Conservation (phyloP, 2,329 filamentous ascomycete genomes). For the Falciphora oryzae region DNA sequence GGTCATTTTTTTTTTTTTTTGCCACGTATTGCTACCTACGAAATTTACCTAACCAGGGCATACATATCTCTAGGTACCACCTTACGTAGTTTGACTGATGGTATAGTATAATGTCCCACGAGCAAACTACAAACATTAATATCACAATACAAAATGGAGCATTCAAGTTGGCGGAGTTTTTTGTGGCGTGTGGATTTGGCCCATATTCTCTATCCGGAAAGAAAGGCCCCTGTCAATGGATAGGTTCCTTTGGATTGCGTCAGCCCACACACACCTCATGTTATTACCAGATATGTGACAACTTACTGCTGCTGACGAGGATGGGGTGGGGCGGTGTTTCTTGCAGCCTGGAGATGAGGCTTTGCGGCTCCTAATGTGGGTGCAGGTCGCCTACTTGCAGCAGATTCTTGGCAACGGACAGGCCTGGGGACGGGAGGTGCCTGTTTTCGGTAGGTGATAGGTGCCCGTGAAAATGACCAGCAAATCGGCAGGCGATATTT, state of each 20-base stretch:
- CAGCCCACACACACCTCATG: background rate
- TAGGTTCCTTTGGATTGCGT: background rate
- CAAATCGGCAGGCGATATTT: too few species aligned
- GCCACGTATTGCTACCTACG: background rate
- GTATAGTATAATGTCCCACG: background rate
- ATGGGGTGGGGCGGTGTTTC: background rate
- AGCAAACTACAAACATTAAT: background rate
- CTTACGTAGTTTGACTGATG: background rate
- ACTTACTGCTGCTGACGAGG: slow-evolving; percentile 1
- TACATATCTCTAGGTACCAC: background rate
- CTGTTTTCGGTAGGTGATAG: too few species aligned
- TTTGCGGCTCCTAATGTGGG: background rate
- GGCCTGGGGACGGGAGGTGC: too few species aligned
- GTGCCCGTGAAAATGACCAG: background rate
- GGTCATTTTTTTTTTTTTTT: background rate
- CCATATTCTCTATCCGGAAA: background rate
- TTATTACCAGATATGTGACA: too few species aligned
- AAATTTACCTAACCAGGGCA: background rate
- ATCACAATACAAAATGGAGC: too few species aligned
- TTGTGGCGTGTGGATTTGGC: too few species aligned
- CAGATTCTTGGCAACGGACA: background rate
- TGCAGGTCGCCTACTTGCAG: background rate
- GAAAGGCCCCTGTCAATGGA: background rate
- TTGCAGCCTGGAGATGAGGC: background rate
- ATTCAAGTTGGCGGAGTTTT: too few species aligned